Conservation (phyloP, 1,284 basidiomycete species). For the Heterobasidion parviporum region DNA sequence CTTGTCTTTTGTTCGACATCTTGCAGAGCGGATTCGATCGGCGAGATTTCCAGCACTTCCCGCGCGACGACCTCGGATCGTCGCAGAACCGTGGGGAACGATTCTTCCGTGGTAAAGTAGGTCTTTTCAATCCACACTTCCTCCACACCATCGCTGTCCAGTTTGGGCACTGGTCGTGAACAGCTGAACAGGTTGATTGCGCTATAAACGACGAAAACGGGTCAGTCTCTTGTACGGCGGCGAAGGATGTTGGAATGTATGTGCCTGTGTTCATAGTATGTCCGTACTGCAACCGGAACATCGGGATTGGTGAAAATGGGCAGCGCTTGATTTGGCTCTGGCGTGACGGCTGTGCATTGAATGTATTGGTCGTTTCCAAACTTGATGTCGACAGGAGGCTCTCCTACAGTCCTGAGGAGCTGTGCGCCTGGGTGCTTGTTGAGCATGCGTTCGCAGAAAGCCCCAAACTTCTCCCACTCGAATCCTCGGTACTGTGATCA, state of each 20-base stretch:
- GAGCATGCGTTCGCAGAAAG: slow-evolving; percentile 88
- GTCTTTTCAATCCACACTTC: slow-evolving; percentile 89
- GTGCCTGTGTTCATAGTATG: slow-evolving; percentile 84
- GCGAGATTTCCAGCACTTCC: slow-evolving; percentile 75
- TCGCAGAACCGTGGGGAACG: slow-evolving; percentile 87
- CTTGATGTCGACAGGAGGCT: slow-evolving; percentile 76
- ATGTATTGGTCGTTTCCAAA: slow-evolving; percentile 81
- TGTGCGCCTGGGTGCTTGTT: slow-evolving; percentile 88
- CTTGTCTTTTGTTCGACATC: slow-evolving; percentile 76
- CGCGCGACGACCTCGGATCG: slow-evolving; percentile 84
- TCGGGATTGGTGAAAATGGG: slow-evolving; percentile 84
- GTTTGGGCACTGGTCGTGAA: slow-evolving; percentile 59
- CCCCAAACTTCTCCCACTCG: slow-evolving; percentile 84
- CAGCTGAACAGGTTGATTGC: slow-evolving; percentile 79
- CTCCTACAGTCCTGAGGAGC: slow-evolving; percentile 66
- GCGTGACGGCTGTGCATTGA: slow-evolving; percentile 80
- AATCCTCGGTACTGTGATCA: slow-evolving; percentile 73
- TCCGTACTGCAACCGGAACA: slow-evolving; percentile 72
- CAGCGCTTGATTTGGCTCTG: slow-evolving; percentile 75
- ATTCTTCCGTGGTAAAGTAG: slow-evolving; percentile 79
- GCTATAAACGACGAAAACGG: slow-evolving; percentile 30
- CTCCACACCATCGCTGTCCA: slow-evolving; percentile 52
- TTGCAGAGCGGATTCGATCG: slow-evolving; percentile 76
- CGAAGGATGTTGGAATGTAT: slow-evolving; percentile 1
- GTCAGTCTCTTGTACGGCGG: neutral